Evolutionary conservation across 331 rosid genomes (phyloP).

Genomic region (Arachis monticola): DNA sequence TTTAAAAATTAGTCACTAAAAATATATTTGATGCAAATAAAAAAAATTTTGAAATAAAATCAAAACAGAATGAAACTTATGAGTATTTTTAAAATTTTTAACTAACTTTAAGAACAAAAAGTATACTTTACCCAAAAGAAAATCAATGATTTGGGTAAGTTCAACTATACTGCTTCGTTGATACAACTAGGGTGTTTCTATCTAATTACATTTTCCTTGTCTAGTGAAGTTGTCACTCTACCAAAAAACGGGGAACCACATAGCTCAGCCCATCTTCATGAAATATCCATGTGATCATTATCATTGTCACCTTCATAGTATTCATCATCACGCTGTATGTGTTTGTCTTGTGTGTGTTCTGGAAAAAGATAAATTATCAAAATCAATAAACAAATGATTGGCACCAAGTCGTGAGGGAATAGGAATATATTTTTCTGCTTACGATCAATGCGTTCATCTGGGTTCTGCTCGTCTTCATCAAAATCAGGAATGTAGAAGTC

Average conservation of each 20-base stretch:
- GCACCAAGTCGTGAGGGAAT: background rate
- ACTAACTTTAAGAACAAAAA: too few relatives aligned
- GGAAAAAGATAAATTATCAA: slow-evolving; percentile 39
- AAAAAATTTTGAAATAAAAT: background rate
- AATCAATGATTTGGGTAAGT: background rate
- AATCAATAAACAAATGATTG: slow-evolving; percentile 15
- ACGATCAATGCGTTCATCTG: slow-evolving; percentile 97
- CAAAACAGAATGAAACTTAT: too few relatives aligned
- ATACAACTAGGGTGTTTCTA: slow-evolving; percentile 18
- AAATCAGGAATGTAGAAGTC: slow-evolving; percentile 92
- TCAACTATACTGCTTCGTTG: slow-evolving; percentile 11
- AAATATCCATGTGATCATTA: slow-evolving; percentile 78
- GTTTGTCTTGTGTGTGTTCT: slow-evolving; percentile 94
- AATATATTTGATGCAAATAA: too few relatives aligned
- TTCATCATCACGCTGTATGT: slow-evolving; percentile 90
- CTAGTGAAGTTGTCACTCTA: background rate
- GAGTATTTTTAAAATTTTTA: too few relatives aligned
- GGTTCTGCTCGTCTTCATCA: slow-evolving; percentile 91
- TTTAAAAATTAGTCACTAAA: too few relatives aligned
- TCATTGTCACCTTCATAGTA: slow-evolving; percentile 93
- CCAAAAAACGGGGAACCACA: slow-evolving; percentile 2
- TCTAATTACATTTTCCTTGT: slow-evolving; percentile 32
- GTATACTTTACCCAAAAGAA: background rate
- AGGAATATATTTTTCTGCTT: slow-evolving; percentile 42
- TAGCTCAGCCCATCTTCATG: slow-evolving; percentile 38